Evolutionary conservation across 768 basidiomycete genomes (phyloP).

Genomic region (Boletellus emodensis): DNA sequence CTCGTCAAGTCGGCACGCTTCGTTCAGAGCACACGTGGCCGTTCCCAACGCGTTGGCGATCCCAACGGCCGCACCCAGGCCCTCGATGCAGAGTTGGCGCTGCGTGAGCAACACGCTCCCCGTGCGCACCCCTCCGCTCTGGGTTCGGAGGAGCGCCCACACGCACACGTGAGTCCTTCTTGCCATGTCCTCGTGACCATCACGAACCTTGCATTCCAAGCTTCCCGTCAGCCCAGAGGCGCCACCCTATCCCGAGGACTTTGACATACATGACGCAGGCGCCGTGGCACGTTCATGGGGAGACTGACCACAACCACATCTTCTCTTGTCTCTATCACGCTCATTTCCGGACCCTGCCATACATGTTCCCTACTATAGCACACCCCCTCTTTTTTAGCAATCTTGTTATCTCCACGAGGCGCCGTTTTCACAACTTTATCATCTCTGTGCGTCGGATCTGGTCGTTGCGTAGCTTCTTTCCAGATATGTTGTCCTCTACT

Average conservation of each 20-base stretch:
- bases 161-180: constrained; percentile 14
- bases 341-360: constrained; percentile 31
- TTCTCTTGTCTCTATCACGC: constrained; percentile 19
- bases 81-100: neutral
- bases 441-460: constrained; percentile 28
- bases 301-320: constrained; percentile 24
- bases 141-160: neutral
- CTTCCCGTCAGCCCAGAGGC: constrained; percentile 3
- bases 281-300: constrained; percentile 34
- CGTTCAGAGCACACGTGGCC: constrained; percentile 20
- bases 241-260: constrained; percentile 23
- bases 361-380: constrained; percentile 17
- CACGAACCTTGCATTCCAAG: constrained; percentile 8
- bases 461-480: constrained; percentile 23
- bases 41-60: constrained; percentile 9
- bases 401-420: constrained; percentile 35
- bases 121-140: neutral
- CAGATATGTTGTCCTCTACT: constrained; percentile 26
- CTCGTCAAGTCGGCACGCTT: constrained; percentile 16
- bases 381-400: constrained; percentile 20
- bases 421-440: constrained; percentile 17
- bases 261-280: constrained; percentile 29
- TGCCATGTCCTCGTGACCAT: neutral
- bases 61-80: constrained; percentile 7
- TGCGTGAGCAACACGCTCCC: neutral